Evolutionary conservation across 495 filamentous ascomycete genomes (phyloP).

Genomic region (Acidiella bohemica): DNA sequence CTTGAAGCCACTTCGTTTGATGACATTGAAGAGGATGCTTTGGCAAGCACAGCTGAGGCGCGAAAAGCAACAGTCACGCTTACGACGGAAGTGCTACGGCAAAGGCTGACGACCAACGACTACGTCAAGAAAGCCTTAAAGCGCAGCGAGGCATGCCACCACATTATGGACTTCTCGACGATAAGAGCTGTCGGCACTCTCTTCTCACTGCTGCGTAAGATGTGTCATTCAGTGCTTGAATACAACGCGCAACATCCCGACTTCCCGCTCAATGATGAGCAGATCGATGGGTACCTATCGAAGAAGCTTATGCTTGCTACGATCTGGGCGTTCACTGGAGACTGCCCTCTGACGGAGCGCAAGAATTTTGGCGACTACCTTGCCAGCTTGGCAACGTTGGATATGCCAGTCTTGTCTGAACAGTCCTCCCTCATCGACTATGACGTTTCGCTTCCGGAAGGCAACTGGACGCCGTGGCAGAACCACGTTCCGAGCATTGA

Average conservation of each 20-base stretch:
- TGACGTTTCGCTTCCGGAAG: slow-evolving; percentile 71
- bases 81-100: slow-evolving; percentile 62
- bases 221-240: slow-evolving; percentile 79
- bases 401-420: slow-evolving; percentile 59
- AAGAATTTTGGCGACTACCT: slow-evolving; percentile 78
- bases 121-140: slow-evolving; percentile 65
- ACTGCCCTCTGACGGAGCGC: slow-evolving; percentile 79
- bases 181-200: slow-evolving; percentile 82
- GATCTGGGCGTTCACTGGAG: slow-evolving; percentile 89
- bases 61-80: slow-evolving; percentile 61
- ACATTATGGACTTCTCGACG: slow-evolving; percentile 96
- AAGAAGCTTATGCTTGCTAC: slow-evolving; percentile 86
- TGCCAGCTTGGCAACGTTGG: slow-evolving; percentile 65
- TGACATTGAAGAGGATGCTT: slow-evolving; percentile 75
- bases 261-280: slow-evolving; percentile 79
- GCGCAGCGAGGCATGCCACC: slow-evolving; percentile 62
- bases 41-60: slow-evolving; percentile 66
- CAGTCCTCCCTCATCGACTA: slow-evolving; percentile 84
- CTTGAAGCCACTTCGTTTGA: slow-evolving; percentile 73
- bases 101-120: slow-evolving; percentile 59
- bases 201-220: slow-evolving; percentile 89
- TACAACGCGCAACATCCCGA: slow-evolving; percentile 90
- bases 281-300: slow-evolving; percentile 74
- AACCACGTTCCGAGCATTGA: slow-evolving; percentile 86
- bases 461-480: slow-evolving; percentile 87